Evolutionary conservation across 768 basidiomycete species (phyloP).

Genomic region (Sporobolomyces pararoseus): DNA sequence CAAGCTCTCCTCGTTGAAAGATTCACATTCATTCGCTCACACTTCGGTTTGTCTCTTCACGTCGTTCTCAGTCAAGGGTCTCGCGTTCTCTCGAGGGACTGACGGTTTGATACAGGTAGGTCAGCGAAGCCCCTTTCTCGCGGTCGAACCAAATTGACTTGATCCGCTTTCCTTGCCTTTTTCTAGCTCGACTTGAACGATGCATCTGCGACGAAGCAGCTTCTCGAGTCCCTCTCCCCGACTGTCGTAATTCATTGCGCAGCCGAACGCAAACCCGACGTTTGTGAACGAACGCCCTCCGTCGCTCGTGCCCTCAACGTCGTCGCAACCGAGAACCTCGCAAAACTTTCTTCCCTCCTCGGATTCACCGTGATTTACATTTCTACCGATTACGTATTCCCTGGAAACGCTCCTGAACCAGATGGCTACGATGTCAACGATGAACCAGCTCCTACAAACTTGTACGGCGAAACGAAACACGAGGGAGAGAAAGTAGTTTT

Average conservation of each 20-base stretch:
- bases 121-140: constrained; percentile 23
- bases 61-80: too few species aligned
- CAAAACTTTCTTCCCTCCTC: constrained; percentile 51
- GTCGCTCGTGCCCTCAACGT: too few species aligned
- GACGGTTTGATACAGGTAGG: constrained; percentile 37
- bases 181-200: constrained; percentile 67
- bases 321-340: constrained; percentile 3
- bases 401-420: constrained; percentile 84
- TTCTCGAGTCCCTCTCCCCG: constrained; percentile 62
- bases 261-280: constrained; percentile 87
- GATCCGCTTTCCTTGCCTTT: background rate
- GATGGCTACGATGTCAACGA: constrained; percentile 64
- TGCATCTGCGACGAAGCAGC: constrained; percentile 55
- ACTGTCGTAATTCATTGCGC: constrained; percentile 88
- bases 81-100: constrained; percentile 67
- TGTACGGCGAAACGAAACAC: constrained; percentile 81
- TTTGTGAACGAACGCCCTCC: constrained; percentile 84
- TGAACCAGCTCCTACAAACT: constrained; percentile 73
- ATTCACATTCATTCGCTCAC: too few species aligned
- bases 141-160: too few species aligned
- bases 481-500: constrained; percentile 80
- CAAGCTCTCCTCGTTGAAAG: constrained; percentile 23
- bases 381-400: constrained; percentile 96
- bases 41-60: too few species aligned
- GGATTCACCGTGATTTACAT: constrained; percentile 73